Base-by-base conservation (phyloP, 2,329 filamentous ascomycete species). In the Talaromyces sp. region DNA sequence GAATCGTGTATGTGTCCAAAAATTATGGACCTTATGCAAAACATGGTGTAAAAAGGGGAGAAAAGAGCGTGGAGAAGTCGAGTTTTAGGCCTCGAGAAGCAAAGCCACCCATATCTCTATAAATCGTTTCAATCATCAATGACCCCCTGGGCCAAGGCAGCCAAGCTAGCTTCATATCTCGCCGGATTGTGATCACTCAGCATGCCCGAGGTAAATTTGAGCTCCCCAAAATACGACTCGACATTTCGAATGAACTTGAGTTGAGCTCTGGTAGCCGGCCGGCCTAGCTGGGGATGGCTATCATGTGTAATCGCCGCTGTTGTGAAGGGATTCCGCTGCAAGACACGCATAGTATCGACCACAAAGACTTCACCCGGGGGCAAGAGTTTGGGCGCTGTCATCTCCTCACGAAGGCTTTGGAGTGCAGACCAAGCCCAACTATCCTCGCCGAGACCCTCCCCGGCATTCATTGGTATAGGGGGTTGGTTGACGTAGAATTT, bases 331-430 rank as follows among this genome's bases (percentile, higher is more conserved):
- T 89, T 85, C 12, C 88, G 77, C 64, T 88, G 81, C 62, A 91
- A 75, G 3, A 90, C 88, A 9, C 81, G 80, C 69, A 85, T 85
- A 26, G 82, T 87, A 74, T 91, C 88, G 2, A 92, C 81, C 2
- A 86, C 78, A 67, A 92, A 91, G 0, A 92, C 87, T 70, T 92
- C 89, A 0, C 89, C 89, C 0, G 89, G 89, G 1, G 89, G 89
- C 53, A 91, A 75, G 2, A 92, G 79, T 68, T 91, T 91, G 32
- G 83, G 78, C 56, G 83, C 87, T 62, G 83, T 80, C 86, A 92
- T 90, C 65, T 81, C 85, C 3, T 83, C 83, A 2, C 89, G 81
- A 17, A 92, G 74, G 0, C 82, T 83, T 67, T 87, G 85, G 6
- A 92, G 79, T 0, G 88, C 84, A 0, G 86, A 82, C 69, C 85